phyloP scores from a whole-genome alignment of 2,329 filamentous ascomycete species.

The Pochonia chlamydosporia region DNA sequence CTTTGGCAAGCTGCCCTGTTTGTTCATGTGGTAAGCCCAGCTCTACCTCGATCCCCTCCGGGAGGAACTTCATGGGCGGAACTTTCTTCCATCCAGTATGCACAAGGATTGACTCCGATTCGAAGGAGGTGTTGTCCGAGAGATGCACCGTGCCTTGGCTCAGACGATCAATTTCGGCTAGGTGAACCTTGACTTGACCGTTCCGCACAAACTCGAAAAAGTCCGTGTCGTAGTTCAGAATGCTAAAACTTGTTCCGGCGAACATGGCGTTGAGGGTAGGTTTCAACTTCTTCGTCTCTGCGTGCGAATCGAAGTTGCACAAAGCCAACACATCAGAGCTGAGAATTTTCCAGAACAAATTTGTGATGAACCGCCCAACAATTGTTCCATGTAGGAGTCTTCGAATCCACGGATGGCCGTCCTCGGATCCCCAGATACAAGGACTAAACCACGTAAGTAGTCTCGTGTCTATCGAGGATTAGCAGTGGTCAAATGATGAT shows the following conservation, averaged over 20 bases:
- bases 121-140: conserved; percentile 38
- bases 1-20: conserved; percentile 11
- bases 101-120: conserved; percentile 47
- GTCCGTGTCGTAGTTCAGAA: conserved; percentile 53
- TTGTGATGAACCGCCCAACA: conserved; percentile 49
- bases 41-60: conserved; percentile 37
- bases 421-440: conserved; percentile 63
- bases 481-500: conserved; percentile 24
- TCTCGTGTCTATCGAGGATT: conserved; percentile 41
- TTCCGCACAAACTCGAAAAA: conserved; percentile 50
- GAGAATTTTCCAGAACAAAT: conserved; percentile 53
- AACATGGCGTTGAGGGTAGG: conserved; percentile 47
- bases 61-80: conserved; percentile 47
- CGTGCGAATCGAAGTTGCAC: conserved; percentile 49
- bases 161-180: conserved; percentile 45
- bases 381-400: conserved; percentile 51
- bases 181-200: conserved; percentile 46
- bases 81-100: conserved; percentile 54
- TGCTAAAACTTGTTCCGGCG: conserved; percentile 48
- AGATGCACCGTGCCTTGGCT: conserved; percentile 42
- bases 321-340: conserved; percentile 47
- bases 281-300: conserved; percentile 46
- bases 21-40: conserved; percentile 42
- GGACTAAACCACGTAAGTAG: conserved; percentile 70
- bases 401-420: conserved; percentile 51